These are phyloP conservation scores for Hymenoscyphus fraxineus DNA, from an alignment of 2,329 filamentous ascomycete genomes.

Conservation along the genomic window DNA sequence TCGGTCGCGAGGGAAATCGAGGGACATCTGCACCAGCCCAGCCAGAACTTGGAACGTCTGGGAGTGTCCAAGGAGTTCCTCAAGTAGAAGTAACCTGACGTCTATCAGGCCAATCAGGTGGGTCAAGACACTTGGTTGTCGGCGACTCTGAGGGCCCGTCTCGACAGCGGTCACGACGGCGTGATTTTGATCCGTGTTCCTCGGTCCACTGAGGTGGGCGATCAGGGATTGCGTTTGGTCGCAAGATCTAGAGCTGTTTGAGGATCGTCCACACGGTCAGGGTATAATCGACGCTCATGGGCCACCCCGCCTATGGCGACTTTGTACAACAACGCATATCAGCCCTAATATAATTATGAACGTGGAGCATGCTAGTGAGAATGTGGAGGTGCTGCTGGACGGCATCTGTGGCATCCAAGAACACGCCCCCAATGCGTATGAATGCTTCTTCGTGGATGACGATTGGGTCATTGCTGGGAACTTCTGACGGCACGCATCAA, in stretches of 20 bases:
- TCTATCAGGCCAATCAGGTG: constrained; percentile 12
- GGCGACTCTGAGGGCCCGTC: constrained; percentile 8
- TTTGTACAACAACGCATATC: constrained; percentile 31
- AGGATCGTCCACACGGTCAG: constrained; percentile 31
- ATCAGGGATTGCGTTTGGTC: constrained; percentile 30
- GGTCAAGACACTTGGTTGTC: not conserved
- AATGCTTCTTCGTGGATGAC: not conserved
- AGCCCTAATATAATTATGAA: constrained; percentile 27
- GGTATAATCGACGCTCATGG: constrained; percentile 11
- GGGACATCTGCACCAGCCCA: not conserved
- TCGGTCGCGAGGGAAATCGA: not conserved
- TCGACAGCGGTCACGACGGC: not conserved
- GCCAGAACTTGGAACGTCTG: constrained; percentile 24
- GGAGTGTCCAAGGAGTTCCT: constrained; percentile 17
- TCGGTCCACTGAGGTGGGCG: constrained; percentile 17
- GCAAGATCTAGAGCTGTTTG: constrained; percentile 33
- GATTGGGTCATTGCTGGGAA: constrained; percentile 6
- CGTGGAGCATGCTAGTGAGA: constrained; percentile 5
- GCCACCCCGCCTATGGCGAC: constrained; percentile 27
- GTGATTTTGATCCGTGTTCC: not conserved
- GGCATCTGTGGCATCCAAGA: constrained; percentile 12
- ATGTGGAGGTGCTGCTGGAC: constrained; percentile 6
- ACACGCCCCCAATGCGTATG: not conserved
- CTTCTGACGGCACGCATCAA: constrained; percentile 8
- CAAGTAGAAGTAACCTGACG: constrained; percentile 26